phyloP scores from a whole-genome alignment of 2,329 filamentous ascomycete species.

The Fusarium sacchari region DNA sequence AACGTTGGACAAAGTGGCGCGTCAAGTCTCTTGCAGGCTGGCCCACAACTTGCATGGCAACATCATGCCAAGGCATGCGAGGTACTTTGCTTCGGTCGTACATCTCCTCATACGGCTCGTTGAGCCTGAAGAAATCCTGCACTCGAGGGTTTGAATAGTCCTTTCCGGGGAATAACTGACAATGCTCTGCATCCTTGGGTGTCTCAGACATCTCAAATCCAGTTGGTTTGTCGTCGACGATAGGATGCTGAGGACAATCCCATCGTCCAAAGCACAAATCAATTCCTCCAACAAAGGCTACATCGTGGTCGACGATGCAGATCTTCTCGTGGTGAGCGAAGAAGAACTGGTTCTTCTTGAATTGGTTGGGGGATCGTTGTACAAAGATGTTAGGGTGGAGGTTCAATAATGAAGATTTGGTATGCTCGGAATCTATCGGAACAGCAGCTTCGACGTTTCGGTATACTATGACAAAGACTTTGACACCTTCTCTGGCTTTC shows the following conservation, averaged over 20 bases:
- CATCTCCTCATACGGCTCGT: slow-evolving; percentile 98
- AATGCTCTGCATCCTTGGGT: slow-evolving; percentile 91
- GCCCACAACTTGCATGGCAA: slow-evolving; percentile 96
- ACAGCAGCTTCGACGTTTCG: slow-evolving; percentile 97
- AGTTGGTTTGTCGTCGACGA: slow-evolving; percentile 93
- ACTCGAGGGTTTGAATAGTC: slow-evolving; percentile 98
- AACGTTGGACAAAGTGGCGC: slow-evolving; percentile 95
- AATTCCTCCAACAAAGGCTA: slow-evolving; percentile 94
- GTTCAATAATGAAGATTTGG: slow-evolving; percentile 94
- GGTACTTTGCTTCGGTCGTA: slow-evolving; percentile 90
- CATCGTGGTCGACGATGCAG: slow-evolving; percentile 94
- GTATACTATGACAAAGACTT: slow-evolving; percentile 97
- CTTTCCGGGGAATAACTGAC: slow-evolving; percentile 96
- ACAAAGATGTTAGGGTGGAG: slow-evolving; percentile 97
- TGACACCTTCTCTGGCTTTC: slow-evolving; percentile 94
- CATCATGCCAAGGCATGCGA: slow-evolving; percentile 98
- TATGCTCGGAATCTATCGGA: slow-evolving; percentile 98
- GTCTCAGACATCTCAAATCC: slow-evolving; percentile 83
- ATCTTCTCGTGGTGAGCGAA: slow-evolving; percentile 99
- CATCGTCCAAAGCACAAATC: slow-evolving; percentile 97
- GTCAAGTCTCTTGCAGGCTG: slow-evolving; percentile 95
- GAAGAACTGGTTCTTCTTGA: slow-evolving; percentile 99
- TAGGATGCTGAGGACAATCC: slow-evolving; percentile 93
- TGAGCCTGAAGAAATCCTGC: slow-evolving; percentile 91
- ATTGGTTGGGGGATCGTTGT: slow-evolving; percentile 94